Conservation (phyloP, 2,329 filamentous ascomycete genomes). For the Cytospora paraplurivora region DNA sequence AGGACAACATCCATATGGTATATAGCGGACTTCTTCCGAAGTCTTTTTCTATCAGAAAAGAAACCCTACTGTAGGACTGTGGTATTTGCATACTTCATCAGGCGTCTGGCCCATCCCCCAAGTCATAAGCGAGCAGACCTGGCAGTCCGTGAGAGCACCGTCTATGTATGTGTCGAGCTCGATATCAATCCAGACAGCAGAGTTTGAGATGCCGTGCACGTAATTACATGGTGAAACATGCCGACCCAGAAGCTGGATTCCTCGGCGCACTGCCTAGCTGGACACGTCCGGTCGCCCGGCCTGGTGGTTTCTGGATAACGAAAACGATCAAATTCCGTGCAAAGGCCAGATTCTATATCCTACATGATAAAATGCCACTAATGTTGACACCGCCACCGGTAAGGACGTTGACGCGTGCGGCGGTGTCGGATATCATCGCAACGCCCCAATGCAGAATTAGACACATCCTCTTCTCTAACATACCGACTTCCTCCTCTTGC, state of each 20-base stretch:
- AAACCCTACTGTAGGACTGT: too few relatives aligned
- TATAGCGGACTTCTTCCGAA: too few relatives aligned
- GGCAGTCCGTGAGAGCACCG: neutral
- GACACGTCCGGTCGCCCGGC: neutral
- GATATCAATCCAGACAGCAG: too few relatives aligned
- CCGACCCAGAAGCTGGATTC: too few relatives aligned
- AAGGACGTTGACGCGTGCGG: slow-evolving; percentile 7
- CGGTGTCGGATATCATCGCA: slow-evolving; percentile 29
- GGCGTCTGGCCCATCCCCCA: too few relatives aligned
- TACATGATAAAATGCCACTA: slow-evolving; percentile 25
- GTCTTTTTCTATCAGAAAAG: too few relatives aligned
- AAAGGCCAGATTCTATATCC: slow-evolving; percentile 25
- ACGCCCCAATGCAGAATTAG: slow-evolving; percentile 19
- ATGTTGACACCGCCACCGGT: slow-evolving; percentile 26
- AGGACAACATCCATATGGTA: too few relatives aligned
- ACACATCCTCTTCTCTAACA: neutral
- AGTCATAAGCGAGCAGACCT: too few relatives aligned
- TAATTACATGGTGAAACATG: neutral
- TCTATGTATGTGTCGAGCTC: neutral
- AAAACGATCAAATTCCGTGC: slow-evolving; percentile 25
- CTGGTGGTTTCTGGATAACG: slow-evolving; percentile 1
- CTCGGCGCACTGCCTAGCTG: too few relatives aligned
- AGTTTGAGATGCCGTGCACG: slow-evolving; percentile 6
- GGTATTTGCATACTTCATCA: too few relatives aligned
- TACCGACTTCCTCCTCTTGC: neutral